A percentile compares a stretch with the other conserved stretches of the same genome.
Conservation (phyloP, 768 basidiomycete species). For the Naganishia randhawae region DNA sequence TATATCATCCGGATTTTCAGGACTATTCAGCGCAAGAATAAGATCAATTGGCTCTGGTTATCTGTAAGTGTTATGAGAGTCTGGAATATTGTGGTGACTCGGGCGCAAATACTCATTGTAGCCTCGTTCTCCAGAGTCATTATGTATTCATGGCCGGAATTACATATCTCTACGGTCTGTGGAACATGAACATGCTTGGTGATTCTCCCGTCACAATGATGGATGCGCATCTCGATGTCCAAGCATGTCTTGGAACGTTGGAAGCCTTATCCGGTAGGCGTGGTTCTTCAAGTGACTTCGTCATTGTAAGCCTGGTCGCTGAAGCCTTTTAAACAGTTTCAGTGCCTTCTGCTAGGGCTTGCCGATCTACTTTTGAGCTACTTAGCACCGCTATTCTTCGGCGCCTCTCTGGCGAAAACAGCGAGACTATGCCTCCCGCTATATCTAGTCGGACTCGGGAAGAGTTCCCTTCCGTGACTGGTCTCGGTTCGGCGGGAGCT, state of each 20-base stretch:
- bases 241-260: conserved; percentile 47
- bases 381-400: conserved; percentile 35
- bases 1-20: conserved; percentile 51
- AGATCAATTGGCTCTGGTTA: conserved; percentile 51
- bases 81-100: conserved; percentile 24
- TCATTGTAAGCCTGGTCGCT: background rate
- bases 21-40: conserved; percentile 49
- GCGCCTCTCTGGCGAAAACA: conserved; percentile 31
- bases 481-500: conserved; percentile 7
- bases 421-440: background rate
- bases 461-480: background rate
- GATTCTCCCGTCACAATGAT: conserved; percentile 45
- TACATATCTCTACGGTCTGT: conserved; percentile 50
- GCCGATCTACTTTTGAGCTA: conserved; percentile 37
- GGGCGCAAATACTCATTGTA: background rate
- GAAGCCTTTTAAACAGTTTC: conserved; percentile 24
- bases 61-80: too few relatives aligned
- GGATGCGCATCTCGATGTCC: conserved; percentile 49
- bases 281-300: background rate
- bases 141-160: conserved; percentile 51
- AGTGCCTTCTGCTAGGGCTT: conserved; percentile 35
- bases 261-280: conserved; percentile 49
- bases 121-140: conserved; percentile 38
- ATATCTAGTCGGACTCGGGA: background rate
- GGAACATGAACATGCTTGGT: conserved; percentile 50